Base-by-base conservation (phyloP, 441 rosid species). In the Aleurites moluccanus region DNA sequence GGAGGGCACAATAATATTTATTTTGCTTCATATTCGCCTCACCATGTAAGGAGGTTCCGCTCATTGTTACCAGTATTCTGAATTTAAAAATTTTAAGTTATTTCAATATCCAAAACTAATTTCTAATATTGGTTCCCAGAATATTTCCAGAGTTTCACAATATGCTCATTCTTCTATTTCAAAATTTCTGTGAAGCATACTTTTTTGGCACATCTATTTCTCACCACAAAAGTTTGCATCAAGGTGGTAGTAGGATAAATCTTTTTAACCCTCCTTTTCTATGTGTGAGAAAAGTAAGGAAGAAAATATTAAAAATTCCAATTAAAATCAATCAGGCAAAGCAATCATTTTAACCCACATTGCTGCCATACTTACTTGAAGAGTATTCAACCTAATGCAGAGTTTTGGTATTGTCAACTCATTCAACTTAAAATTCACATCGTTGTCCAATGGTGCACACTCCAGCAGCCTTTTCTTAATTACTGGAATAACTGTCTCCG, bases 301-400 rank as follows among this genome's bases (percentile, higher is more conserved):
- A 67, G 25, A 53, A 57, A 74, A 53, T 8, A 35, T 10, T 13
- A 44, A 10, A 72, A 15, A 14, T n/a, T 27, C 6, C 57, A 27
- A 33, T 18, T 33, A 2, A 45, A 71, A 35, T 28, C 15, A 25
- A 59, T 15, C 50, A 42, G 18, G 70, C 64, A 74, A 59, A 60
- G 3, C 53, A 62, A 64, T 35, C 38, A 6, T 35, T 35, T 35
- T 35, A 5, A 35, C 38, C 38, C 7, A 35, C 38, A 35, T 35
- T 35, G 38, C 7, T 35, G 5, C 4, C 6, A 35, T 14, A 78
- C 89, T 84, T 84, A 96, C 99, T 76, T 89, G 90, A 85, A 96
- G 94, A 71, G 99, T 93, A 83, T 96, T 93, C 84, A 92, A 83
- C 81, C 91, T 89, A 81, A 96, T 83, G 83, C 99, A 92, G 80